phyloP scores from a whole-genome alignment of 129 eudicot genomes.

The Ambrosia artemisiifolia region DNA sequence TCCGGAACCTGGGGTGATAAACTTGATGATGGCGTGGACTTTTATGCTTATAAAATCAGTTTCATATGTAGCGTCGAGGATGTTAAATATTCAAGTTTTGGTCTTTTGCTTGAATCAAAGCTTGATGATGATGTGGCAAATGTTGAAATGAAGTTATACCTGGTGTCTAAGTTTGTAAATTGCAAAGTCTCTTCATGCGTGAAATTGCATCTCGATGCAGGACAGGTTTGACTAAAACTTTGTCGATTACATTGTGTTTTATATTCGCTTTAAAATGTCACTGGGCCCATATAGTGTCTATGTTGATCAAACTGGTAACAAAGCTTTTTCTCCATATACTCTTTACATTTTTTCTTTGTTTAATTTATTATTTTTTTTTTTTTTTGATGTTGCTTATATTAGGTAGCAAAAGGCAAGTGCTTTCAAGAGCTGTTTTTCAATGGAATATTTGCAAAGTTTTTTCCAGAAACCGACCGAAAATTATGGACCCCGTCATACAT shows the following conservation, averaged over 20 bases:
- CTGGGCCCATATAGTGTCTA: not conserved
- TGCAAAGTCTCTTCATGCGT: slow-evolving; percentile 53
- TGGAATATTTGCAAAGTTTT: slow-evolving; percentile 74
- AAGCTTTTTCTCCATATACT: not conserved
- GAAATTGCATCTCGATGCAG: slow-evolving; percentile 42
- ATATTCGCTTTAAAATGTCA: not conserved
- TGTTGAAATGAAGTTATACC: slow-evolving; percentile 56
- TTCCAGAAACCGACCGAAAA: slow-evolving; percentile 35
- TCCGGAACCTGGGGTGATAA: slow-evolving; percentile 72
- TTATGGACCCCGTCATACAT: slow-evolving; percentile 69
- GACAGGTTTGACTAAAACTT: slow-evolving; percentile 52
- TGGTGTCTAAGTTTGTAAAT: slow-evolving; percentile 55
- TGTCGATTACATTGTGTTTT: not conserved
- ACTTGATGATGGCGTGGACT: slow-evolving; percentile 36
- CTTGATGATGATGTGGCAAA: slow-evolving; percentile 80
- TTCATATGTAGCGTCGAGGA: slow-evolving; percentile 50
- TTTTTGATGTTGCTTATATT: slow-evolving; percentile 14
- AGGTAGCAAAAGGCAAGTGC: slow-evolving; percentile 67
- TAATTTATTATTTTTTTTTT: too few relatives aligned
- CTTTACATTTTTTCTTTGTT: not conserved
- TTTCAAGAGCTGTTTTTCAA: slow-evolving; percentile 84
- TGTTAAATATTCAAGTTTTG: slow-evolving; percentile 54
- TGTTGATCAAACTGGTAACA: not conserved
- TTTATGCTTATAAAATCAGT: slow-evolving; percentile 60
- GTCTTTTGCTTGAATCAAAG: slow-evolving; percentile 61